A percentile compares a stretch with the other conserved stretches of the same genome.
Evolutionary conservation across 371 early-diverging fungal genomes (phyloP).

Genomic region (Basidiobolus meristosporus): DNA sequence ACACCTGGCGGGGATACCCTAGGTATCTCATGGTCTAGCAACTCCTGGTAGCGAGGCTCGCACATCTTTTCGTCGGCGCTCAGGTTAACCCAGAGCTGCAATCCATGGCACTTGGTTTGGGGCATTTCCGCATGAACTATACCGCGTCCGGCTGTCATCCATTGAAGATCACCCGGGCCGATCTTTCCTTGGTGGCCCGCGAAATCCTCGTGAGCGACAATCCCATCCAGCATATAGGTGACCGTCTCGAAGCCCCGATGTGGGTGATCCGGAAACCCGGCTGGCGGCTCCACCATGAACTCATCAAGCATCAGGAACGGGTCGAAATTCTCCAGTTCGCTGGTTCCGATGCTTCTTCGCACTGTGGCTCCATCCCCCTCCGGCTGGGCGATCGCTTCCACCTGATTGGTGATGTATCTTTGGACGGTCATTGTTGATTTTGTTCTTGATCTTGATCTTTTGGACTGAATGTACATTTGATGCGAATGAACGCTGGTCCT

Average conservation of each 20-base stretch:
- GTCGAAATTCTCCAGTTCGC: constrained; percentile 32
- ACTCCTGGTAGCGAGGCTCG: constrained; percentile 45
- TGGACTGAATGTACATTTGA: too few relatives aligned
- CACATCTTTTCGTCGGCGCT: constrained; percentile 41
- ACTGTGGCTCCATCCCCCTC: constrained; percentile 20
- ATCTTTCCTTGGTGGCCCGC: constrained; percentile 55
- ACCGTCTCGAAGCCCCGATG: constrained; percentile 63
- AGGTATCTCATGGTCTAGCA: constrained; percentile 20
- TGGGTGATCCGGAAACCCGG: constrained; percentile 42
- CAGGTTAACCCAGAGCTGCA: constrained; percentile 56
- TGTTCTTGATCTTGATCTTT: too few relatives aligned
- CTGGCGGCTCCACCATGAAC: constrained; percentile 64
- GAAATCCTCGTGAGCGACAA: too few relatives aligned
- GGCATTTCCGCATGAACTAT: constrained; percentile 53
- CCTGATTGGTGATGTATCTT: neutral
- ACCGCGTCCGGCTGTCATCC: constrained; percentile 44
- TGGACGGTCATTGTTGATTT: too few relatives aligned
- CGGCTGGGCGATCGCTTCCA: constrained; percentile 6
- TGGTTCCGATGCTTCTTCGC: constrained; percentile 50
- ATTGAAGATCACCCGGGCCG: constrained; percentile 39
- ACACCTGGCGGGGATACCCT: constrained; percentile 19
- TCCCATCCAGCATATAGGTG: too few relatives aligned
- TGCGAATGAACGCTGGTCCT: too few relatives aligned
- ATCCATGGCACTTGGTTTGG: too few relatives aligned
- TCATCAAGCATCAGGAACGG: too few relatives aligned